A percentile compares a stretch with the other conserved stretches of the same genome.
phyloP scores from a whole-genome alignment of 1,284 basidiomycete species.

The Schizophyllum commune region DNA sequence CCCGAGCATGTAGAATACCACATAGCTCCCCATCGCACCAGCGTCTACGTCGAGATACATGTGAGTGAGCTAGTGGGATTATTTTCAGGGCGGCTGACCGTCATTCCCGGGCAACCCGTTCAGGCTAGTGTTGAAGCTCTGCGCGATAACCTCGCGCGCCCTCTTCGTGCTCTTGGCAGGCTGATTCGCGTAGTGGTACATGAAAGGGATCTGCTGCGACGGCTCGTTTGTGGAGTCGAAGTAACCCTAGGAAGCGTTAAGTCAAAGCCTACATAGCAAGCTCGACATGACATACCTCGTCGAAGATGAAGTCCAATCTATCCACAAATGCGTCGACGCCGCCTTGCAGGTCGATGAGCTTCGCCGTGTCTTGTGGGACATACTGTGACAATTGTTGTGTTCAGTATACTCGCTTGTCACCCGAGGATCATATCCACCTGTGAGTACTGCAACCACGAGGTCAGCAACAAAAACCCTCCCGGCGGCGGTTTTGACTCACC shows the following conservation, averaged over 20 bases:
- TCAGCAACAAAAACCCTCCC: background rate
- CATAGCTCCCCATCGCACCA: constrained; percentile 67
- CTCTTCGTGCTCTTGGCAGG: constrained; percentile 50
- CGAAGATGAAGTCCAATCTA: constrained; percentile 49
- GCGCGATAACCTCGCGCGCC: constrained; percentile 44
- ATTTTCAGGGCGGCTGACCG: no score
- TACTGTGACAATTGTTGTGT: no score
- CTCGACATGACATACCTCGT: no score
- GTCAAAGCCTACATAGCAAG: no score
- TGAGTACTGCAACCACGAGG: constrained; percentile 30
- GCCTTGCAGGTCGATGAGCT: constrained; percentile 51
- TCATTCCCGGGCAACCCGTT: constrained; percentile 56
- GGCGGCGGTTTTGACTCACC: constrained; percentile 26
- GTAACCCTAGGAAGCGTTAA: constrained; percentile 29
- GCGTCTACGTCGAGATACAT: no score
- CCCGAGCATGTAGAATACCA: constrained; percentile 50
- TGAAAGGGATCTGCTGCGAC: constrained; percentile 54
- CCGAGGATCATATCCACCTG: constrained; percentile 36
- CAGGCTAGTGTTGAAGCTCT: constrained; percentile 47
- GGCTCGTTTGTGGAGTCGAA: constrained; percentile 54
- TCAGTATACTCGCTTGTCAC: no score
- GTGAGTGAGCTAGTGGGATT: no score
- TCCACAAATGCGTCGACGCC: constrained; percentile 44
- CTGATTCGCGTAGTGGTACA: constrained; percentile 56
- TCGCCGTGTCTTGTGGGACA: constrained; percentile 56